phyloP scores from a whole-genome alignment of 2,329 filamentous ascomycete genomes.

The Talaromyces islandicus region DNA sequence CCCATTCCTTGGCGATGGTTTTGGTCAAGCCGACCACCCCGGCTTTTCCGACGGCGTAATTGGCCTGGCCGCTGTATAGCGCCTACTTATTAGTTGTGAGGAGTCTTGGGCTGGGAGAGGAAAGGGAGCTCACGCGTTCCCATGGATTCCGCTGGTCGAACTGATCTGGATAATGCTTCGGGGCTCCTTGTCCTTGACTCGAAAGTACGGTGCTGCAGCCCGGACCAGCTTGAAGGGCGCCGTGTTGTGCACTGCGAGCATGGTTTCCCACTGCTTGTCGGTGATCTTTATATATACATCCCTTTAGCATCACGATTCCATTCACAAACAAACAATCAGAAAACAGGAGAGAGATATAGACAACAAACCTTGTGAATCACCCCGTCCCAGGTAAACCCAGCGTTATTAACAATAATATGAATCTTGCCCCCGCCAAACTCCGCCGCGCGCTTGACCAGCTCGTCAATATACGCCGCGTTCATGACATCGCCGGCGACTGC shows the following conservation, averaged over 20 bases:
- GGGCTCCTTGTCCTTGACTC: constrained; percentile 74
- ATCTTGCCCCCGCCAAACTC: constrained; percentile 83
- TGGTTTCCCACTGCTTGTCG: constrained; percentile 87
- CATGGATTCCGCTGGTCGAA: constrained; percentile 73
- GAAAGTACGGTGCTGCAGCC: constrained; percentile 77
- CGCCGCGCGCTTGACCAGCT: constrained; percentile 67
- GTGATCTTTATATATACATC: constrained; percentile 51
- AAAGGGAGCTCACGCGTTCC: constrained; percentile 55
- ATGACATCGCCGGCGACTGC: constrained; percentile 73
- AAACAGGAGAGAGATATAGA: no score
- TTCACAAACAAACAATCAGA: no score
- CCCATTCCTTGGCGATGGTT: constrained; percentile 90
- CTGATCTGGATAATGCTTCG: constrained; percentile 79
- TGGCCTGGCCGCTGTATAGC: constrained; percentile 65
- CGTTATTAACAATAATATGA: constrained; percentile 87
- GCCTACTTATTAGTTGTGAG: background rate
- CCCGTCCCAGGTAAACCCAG: constrained; percentile 87
- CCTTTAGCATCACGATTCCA: background rate
- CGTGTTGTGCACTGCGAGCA: constrained; percentile 75
- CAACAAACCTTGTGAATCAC: constrained; percentile 69
- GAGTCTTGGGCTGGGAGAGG: background rate
- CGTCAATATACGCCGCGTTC: constrained; percentile 61
- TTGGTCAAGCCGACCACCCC: constrained; percentile 78
- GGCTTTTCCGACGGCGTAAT: constrained; percentile 81
- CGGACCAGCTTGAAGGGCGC: constrained; percentile 80